These are phyloP conservation scores for Galerina marginata DNA, from an alignment of 768 basidiomycete genomes.

Conservation along the genomic window DNA sequence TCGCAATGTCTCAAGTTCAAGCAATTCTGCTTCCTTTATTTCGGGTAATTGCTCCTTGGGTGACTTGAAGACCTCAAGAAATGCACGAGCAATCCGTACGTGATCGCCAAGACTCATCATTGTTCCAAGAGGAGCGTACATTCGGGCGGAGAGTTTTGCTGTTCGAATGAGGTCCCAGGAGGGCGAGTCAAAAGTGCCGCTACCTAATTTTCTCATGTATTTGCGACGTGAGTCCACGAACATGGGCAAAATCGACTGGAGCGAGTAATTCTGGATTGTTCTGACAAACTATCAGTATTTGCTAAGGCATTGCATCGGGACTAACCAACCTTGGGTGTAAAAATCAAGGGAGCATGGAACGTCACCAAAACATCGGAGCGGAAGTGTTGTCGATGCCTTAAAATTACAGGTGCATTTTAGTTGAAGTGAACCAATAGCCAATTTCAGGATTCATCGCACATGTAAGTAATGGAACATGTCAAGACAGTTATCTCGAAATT, in stretches of 20 bases:
- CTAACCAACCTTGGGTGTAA: constrained; percentile 59
- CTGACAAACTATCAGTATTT: constrained; percentile 36
- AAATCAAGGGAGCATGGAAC: constrained; percentile 73
- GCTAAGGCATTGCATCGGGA: not conserved
- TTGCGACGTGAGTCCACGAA: constrained; percentile 62
- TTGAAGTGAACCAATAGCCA: not conserved
- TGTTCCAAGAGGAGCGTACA: constrained; percentile 90
- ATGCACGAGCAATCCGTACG: constrained; percentile 74
- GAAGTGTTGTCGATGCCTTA: constrained; percentile 84
- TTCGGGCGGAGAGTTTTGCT: constrained; percentile 76
- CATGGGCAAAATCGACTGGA: constrained; percentile 65
- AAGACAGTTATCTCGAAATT: constrained; percentile 75
- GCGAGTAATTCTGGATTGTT: constrained; percentile 73
- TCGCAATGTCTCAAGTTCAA: constrained; percentile 41
- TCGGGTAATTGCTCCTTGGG: constrained; percentile 29
- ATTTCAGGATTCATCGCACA: constrained; percentile 44
- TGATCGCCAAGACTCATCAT: constrained; percentile 85
- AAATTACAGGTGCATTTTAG: constrained; percentile 9
- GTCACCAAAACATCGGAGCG: constrained; percentile 88
- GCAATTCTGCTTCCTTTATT: constrained; percentile 26
- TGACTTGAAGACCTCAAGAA: constrained; percentile 77
- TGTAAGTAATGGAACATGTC: constrained; percentile 85
- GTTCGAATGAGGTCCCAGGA: constrained; percentile 81
- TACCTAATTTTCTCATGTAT: constrained; percentile 74
- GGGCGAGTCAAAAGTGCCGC: constrained; percentile 83